Percentiles rank a stretch among this genome's conserved stretches.
These are phyloP conservation scores for Plasmodium relictum DNA, from an alignment of 169 alveolate species.

Conservation along the genomic window DNA sequence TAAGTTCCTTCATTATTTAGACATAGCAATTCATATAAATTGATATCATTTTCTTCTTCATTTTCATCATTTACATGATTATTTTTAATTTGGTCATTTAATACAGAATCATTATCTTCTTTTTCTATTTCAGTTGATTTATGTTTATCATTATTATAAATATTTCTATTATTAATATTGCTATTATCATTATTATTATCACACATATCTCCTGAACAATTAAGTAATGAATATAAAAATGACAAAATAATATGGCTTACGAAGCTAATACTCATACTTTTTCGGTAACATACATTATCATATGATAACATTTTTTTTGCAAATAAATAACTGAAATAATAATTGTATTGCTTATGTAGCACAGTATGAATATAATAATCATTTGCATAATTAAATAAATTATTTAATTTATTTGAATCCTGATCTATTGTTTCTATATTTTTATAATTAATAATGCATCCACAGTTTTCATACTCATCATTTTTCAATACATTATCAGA, in stretches of 20 bases:
- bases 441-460: slow-evolving; percentile 74
- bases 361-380: slow-evolving; percentile 76
- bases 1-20: slow-evolving; percentile 46
- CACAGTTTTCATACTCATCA: slow-evolving; percentile 72
- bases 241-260: slow-evolving; percentile 76
- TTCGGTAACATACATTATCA: slow-evolving; percentile 75
- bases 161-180: not conserved
- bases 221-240: slow-evolving; percentile 65
- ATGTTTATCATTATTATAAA: not conserved
- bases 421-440: slow-evolving; percentile 47
- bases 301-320: slow-evolving; percentile 75
- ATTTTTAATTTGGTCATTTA: slow-evolving; percentile 1
- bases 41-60: slow-evolving; percentile 18
- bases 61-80: not conserved
- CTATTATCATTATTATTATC: not conserved
- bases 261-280: slow-evolving; percentile 77
- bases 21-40: slow-evolving; percentile 54
- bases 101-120: not conserved
- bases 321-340: slow-evolving; percentile 72
- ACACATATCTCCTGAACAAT: slow-evolving; percentile 27
- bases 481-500: slow-evolving; percentile 8
- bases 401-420: slow-evolving; percentile 34
- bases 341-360: slow-evolving; percentile 73
- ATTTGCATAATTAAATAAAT: slow-evolving; percentile 70
- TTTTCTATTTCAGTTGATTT: not conserved